These are phyloP conservation scores for Vitis hybrid DNA, from an alignment of 177 flowering plant genomes.

Conservation along the genomic window DNA sequence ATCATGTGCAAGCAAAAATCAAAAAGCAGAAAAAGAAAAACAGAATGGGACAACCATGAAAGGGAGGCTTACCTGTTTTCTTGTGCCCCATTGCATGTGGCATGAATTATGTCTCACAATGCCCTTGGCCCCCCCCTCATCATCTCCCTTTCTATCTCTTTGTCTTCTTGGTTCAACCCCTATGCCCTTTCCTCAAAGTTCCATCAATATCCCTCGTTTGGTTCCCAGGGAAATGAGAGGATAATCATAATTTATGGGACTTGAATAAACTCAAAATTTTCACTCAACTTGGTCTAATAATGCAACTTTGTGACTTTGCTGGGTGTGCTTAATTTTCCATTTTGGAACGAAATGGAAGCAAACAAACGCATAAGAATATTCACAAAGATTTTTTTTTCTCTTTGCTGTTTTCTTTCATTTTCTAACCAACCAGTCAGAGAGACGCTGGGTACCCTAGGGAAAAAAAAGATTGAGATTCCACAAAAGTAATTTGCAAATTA, in stretches of 20 bases:
- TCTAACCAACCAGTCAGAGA: not conserved
- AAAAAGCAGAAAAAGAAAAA: slow-evolving; percentile 2
- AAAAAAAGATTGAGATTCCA: not conserved
- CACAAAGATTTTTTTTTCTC: not conserved
- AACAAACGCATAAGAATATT: not conserved
- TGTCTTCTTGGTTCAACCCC: not conserved
- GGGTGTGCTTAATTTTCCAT: no score
- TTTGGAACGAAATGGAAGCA: not conserved
- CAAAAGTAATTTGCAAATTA: not conserved
- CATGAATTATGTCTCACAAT: slow-evolving; percentile 9
- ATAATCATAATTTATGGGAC: no score
- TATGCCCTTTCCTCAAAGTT: not conserved
- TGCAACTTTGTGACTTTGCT: no score
- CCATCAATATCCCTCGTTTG: not conserved
- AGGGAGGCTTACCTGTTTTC: slow-evolving; percentile 17
- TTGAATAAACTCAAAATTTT: no score
- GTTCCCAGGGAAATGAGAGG: not conserved
- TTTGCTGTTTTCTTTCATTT: not conserved
- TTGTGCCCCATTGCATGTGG: slow-evolving; percentile 21
- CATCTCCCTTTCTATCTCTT: not conserved
- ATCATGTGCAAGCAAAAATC: not conserved
- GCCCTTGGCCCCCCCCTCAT: not conserved
- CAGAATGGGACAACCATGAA: slow-evolving; percentile 22
- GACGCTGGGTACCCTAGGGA: no score
- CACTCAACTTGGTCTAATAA: no score